Evolutionary conservation across 2,329 filamentous ascomycete genomes (phyloP).

Genomic region (Lecanicillium sp.): DNA sequence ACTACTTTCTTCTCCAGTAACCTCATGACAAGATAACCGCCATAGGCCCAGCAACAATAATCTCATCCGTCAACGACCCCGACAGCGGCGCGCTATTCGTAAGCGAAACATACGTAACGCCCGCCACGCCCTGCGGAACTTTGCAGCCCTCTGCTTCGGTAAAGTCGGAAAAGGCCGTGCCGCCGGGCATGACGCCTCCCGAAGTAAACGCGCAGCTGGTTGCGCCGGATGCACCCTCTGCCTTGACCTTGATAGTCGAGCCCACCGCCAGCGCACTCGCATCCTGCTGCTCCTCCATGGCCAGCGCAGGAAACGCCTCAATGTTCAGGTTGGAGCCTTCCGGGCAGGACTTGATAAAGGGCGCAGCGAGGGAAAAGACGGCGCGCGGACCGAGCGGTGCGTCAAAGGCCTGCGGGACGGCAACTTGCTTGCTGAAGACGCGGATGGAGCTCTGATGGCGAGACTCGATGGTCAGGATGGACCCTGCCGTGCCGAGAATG

Average conservation of each 20-base stretch:
- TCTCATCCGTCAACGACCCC: constrained; percentile 49
- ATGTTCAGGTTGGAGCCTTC: constrained; percentile 47
- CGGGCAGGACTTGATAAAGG: constrained; percentile 53
- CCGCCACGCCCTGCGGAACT: constrained; percentile 53
- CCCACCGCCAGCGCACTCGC: constrained; percentile 26
- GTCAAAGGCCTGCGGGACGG: constrained; percentile 53
- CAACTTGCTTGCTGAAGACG: constrained; percentile 33
- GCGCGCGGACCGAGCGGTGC: constrained; percentile 47
- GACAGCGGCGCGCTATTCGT: constrained; percentile 43
- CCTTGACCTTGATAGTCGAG: constrained; percentile 38
- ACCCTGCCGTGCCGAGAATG: constrained; percentile 52
- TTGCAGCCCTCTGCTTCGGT: constrained; percentile 42
- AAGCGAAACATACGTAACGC: constrained; percentile 60
- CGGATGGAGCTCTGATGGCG: constrained; percentile 56
- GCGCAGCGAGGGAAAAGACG: constrained; percentile 56
- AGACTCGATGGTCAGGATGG: constrained; percentile 55
- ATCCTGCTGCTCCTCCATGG: constrained; percentile 15
- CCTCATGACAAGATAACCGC: constrained; percentile 44
- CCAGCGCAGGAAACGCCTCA: constrained; percentile 48
- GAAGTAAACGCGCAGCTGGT: constrained; percentile 61
- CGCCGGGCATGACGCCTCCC: constrained; percentile 45
- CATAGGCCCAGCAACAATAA: constrained; percentile 58
- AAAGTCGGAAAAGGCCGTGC: constrained; percentile 52
- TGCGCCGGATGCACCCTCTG: constrained; percentile 39
- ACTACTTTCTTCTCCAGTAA: constrained; percentile 5